Evolutionary conservation across 352 stramenopile species (phyloP), one percentile per base, ranked within the genome.

Genomic region (Bremia lactucae): DNA sequence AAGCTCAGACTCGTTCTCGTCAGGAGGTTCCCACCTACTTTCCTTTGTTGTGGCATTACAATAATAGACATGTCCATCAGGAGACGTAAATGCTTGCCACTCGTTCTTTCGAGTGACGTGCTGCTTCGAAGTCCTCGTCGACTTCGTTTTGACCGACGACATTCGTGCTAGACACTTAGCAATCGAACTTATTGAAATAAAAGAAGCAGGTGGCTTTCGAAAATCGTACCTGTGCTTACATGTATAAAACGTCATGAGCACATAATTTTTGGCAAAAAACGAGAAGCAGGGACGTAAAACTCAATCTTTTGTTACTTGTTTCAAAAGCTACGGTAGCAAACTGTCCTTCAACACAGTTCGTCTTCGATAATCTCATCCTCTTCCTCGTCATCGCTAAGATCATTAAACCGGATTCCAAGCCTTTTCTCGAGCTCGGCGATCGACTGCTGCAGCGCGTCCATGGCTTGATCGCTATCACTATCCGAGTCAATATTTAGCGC

Each of bases 401-500:
- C 68, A 23, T 82, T 62, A 24, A 87, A 83, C 20, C 54, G 66
- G 34, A 84, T 80, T 0, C 72, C 75, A 5, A 87, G 54, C 40
- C 79, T 75, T 41, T 62, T 62, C 49, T 87, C 72, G 13, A 87
- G 56, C 41, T 87, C 72, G 15, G 75, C 72, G 38, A 87, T 83
- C 11, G 75, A 70, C 11, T 72, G 68, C 31, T 87, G 75, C 20
- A 81, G 31, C n/a, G 59, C 44, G 19, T 59, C 55, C 38, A 55
- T 48, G 10, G 56, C 55, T 10, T 55, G 51, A 2, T 57, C 58
- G 10, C 46, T 49, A 6, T 67, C 60, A 6, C 50, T 49, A 8
- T 53, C 29, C 5, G 28, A 38, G 0, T 20, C 42, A 15, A 46
- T 31, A 0, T 29, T 18, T 16, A 36, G 13, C 15, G 49, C 35